These are phyloP conservation scores for Neurospora sublineolata DNA, from an alignment of 495 filamentous ascomycete species.

Conservation along the genomic window DNA sequence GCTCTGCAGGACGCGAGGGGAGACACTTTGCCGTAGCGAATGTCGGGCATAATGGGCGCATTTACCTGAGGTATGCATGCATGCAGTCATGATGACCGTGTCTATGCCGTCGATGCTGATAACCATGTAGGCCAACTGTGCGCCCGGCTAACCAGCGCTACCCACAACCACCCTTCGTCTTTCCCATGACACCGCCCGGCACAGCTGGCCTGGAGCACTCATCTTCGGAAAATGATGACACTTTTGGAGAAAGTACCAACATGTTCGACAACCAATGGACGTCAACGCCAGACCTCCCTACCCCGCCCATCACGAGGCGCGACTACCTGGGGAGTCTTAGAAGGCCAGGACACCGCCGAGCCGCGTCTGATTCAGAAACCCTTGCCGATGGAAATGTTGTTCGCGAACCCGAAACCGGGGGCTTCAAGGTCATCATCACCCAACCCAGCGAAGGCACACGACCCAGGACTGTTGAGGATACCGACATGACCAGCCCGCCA, in stretches of 20 bases:
- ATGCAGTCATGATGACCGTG: slow-evolving; percentile 6
- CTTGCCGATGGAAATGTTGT: slow-evolving; percentile 30
- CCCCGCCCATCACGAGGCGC: slow-evolving; percentile 16
- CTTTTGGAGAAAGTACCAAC: slow-evolving; percentile 19
- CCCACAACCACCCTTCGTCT: slow-evolving; percentile 47
- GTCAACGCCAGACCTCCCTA: slow-evolving; percentile 9
- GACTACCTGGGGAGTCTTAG: slow-evolving; percentile 15
- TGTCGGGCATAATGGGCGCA: slow-evolving; percentile 84
- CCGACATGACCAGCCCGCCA: slow-evolving; percentile 33
- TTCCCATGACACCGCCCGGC: slow-evolving; percentile 45
- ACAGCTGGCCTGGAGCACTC: slow-evolving; percentile 42
- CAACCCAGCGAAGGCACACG: slow-evolving; percentile 46
- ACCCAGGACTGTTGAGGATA: slow-evolving; percentile 56
- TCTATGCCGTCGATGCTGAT: slow-evolving; percentile 1
- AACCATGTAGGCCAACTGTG: slow-evolving; percentile 41
- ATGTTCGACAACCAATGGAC: slow-evolving; percentile 31
- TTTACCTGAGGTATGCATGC: slow-evolving; percentile 78
- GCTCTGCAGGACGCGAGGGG: slow-evolving; percentile 45
- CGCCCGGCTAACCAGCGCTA: slow-evolving; percentile 46
- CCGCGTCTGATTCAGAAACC: slow-evolving; percentile 35
- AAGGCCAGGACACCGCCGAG: slow-evolving; percentile 26
- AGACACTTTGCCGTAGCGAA: slow-evolving; percentile 89
- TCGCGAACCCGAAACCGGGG: slow-evolving; percentile 48
- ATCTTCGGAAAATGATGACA: slow-evolving; percentile 25
- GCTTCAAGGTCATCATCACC: slow-evolving; percentile 78